Conservation (phyloP, 371 early-diverging fungal genomes). For the Paraphysoderma sedebokerense region DNA sequence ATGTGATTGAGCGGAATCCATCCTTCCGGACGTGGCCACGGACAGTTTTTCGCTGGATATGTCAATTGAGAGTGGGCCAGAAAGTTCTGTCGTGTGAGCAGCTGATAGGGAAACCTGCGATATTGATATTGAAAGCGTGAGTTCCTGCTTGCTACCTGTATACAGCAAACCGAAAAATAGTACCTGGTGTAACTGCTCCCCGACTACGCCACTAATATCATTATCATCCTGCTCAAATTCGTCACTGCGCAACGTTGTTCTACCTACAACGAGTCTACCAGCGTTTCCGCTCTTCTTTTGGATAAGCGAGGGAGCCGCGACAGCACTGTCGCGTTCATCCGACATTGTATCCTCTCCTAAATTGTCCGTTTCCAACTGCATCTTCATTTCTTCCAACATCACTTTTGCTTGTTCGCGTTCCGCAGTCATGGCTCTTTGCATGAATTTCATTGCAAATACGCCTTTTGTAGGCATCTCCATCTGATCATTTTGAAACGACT, state of each 20-base stretch:
- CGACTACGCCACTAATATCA: slow-evolving; percentile 7
- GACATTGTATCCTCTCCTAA: slow-evolving; percentile 3
- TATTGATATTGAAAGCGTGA: slow-evolving; percentile 1
- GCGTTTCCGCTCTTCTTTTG: neutral
- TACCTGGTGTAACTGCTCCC: slow-evolving; percentile 12
- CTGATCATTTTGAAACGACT: slow-evolving; percentile 16
- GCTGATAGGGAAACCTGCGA: slow-evolving; percentile 29
- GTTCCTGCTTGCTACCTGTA: slow-evolving; percentile 3
- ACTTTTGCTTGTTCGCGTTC: neutral
- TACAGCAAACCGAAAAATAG: slow-evolving; percentile 8
- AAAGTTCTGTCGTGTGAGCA: slow-evolving; percentile 34
- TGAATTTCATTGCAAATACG: slow-evolving; percentile 88
- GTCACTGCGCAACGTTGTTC: slow-evolving; percentile 13
- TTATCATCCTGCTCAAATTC: slow-evolving; percentile 20
- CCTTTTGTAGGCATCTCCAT: slow-evolving; percentile 50
- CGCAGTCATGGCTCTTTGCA: slow-evolving; percentile 54
- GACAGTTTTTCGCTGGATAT: too few species aligned
- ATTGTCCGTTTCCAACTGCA: slow-evolving; percentile 4
- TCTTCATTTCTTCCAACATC: neutral
- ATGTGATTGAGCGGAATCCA: too few species aligned
- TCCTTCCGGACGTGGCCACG: too few species aligned
- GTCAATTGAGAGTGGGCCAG: slow-evolving; percentile 27
- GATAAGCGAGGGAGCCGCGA: neutral
- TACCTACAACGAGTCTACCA: too few species aligned
- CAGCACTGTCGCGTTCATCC: neutral